Conservation (phyloP, 148 eudicot genomes). For the Chenopodium quinoa region DNA sequence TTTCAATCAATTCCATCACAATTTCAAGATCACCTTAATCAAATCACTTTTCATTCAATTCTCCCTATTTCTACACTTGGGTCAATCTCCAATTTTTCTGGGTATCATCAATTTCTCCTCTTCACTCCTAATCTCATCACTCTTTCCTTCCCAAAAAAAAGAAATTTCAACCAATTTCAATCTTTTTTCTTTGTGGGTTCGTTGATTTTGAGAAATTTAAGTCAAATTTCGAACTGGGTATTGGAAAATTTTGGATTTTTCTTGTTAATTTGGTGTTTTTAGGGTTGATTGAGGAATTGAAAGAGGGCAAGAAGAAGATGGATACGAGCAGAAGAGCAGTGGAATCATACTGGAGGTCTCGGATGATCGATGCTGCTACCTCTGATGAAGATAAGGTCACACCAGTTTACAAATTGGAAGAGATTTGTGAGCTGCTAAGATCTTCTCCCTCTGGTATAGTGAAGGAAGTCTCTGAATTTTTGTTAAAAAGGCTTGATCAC, state of each 20-base stretch:
- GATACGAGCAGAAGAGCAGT: slow-evolving; percentile 97
- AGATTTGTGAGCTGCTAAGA: slow-evolving; percentile 80
- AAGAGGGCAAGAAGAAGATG: slow-evolving; percentile 32
- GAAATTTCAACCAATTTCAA: not conserved
- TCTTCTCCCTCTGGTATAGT: slow-evolving; percentile 66
- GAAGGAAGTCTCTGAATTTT: slow-evolving; percentile 73
- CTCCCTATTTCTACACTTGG: slow-evolving; percentile 17
- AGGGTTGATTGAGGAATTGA: not conserved
- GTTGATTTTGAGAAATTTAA: slow-evolving; percentile 1
- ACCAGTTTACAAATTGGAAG: slow-evolving; percentile 90
- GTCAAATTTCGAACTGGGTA: slow-evolving; percentile 11
- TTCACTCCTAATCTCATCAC: not conserved
- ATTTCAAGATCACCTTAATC: slow-evolving; percentile 5
- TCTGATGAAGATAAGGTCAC: slow-evolving; percentile 91
- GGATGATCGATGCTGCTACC: slow-evolving; percentile 87
- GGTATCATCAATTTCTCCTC: not conserved
- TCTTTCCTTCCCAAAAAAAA: not conserved
- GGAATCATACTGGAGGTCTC: slow-evolving; percentile 91
- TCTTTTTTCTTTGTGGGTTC: slow-evolving; percentile 8
- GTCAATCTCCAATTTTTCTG: slow-evolving; percentile 22
- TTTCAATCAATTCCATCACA: not conserved
- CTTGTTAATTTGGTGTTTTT: not conserved
- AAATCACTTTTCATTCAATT: slow-evolving; percentile 15
- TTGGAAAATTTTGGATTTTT: not conserved
- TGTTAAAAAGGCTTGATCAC: slow-evolving; percentile 80